These are phyloP conservation scores for Irpex sp. DNA, from an alignment of 1,284 basidiomycete species.

Conservation along the genomic window DNA sequence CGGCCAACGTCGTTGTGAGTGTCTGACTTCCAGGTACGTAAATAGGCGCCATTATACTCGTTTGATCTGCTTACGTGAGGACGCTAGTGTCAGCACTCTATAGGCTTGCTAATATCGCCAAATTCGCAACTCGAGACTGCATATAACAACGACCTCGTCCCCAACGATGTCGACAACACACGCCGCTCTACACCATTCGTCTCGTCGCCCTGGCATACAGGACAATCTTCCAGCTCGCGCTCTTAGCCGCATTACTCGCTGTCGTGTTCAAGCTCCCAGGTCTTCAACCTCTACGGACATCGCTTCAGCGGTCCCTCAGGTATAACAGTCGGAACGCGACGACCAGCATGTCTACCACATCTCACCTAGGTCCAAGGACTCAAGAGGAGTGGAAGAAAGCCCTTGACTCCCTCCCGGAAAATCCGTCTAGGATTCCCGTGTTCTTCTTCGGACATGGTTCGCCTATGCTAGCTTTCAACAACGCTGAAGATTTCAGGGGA, in stretches of 20 bases:
- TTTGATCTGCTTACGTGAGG: not conserved
- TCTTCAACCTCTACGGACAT: not conserved
- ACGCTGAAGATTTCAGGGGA: not conserved
- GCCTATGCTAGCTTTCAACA: slow-evolving; percentile 46
- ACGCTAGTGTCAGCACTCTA: not conserved
- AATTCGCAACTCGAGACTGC: not conserved
- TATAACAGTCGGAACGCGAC: not conserved
- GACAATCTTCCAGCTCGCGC: not conserved
- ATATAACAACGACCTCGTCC: not conserved
- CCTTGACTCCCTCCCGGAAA: slow-evolving; percentile 55
- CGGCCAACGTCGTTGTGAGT: too few species aligned
- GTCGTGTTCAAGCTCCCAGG: not conserved
- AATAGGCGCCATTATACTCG: not conserved
- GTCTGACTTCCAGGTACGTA: too few species aligned
- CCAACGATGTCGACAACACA: not conserved
- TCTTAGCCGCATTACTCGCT: not conserved
- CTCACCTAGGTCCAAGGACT: slow-evolving; percentile 25
- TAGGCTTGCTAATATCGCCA: not conserved
- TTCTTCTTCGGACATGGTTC: slow-evolving; percentile 78
- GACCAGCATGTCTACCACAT: not conserved
- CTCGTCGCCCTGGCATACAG: not conserved
- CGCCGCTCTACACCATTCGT: not conserved
- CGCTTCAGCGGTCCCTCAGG: not conserved
- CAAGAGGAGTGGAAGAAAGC: slow-evolving; percentile 51
- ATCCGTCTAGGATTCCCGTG: slow-evolving; percentile 59